A percentile compares a stretch with the other conserved stretches of the same genome.
Conservation (phyloP, 441 rosid genomes). For the Breynia disticha region DNA sequence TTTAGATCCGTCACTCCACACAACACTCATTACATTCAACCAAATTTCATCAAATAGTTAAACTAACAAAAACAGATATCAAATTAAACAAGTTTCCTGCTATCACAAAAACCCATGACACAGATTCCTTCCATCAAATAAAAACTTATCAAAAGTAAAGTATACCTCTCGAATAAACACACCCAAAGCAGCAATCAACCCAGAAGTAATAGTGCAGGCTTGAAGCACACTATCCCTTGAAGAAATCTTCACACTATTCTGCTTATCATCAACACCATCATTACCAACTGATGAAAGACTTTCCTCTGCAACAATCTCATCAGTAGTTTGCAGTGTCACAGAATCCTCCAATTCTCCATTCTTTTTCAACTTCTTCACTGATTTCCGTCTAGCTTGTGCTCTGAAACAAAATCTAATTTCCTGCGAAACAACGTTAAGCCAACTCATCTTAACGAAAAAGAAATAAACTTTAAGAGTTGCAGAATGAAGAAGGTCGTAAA, state of each 20-base stretch:
- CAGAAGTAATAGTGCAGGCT: slow-evolving; percentile 67
- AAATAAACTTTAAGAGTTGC: too few relatives aligned
- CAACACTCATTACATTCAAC: too few relatives aligned
- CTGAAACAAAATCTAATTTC: slow-evolving; percentile 16
- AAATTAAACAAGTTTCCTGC: too few relatives aligned
- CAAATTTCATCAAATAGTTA: too few relatives aligned
- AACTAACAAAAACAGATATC: too few relatives aligned
- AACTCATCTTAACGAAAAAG: not conserved
- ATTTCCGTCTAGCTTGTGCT: slow-evolving; percentile 39
- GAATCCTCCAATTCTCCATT: slow-evolving; percentile 21
- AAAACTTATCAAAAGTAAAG: slow-evolving; percentile 3
- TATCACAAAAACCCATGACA: too few relatives aligned
- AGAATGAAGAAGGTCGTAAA: too few relatives aligned
- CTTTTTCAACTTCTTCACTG: slow-evolving; percentile 35
- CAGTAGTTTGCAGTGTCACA: slow-evolving; percentile 10
- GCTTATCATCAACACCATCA: slow-evolving; percentile 14
- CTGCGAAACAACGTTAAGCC: slow-evolving; percentile 16
- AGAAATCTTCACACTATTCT: slow-evolving; percentile 22
- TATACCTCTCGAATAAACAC: slow-evolving; percentile 55
- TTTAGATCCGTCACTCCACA: too few relatives aligned
- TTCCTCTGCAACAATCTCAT: slow-evolving; percentile 19
- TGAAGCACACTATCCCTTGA: slow-evolving; percentile 65
- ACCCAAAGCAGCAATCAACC: slow-evolving; percentile 58
- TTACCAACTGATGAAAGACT: slow-evolving; percentile 20
- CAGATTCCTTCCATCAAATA: too few relatives aligned